Percentiles rank a stretch among this genome's conserved stretches.
Conservation (phyloP, 306 rosid species). For the Calophaca sinica region DNA sequence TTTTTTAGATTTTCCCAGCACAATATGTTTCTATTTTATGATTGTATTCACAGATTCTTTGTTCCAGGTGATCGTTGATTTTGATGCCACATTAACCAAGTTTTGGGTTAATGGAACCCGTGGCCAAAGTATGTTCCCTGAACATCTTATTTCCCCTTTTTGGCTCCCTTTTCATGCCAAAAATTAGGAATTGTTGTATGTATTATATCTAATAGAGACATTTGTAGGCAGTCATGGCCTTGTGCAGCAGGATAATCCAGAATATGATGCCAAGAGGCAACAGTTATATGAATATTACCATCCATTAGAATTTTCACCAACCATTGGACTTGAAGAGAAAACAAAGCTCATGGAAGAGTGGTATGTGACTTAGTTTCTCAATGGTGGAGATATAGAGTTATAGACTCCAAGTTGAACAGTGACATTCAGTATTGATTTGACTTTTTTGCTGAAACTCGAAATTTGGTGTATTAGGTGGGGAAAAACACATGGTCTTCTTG, state of each 20-base stretch:
- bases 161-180: neutral
- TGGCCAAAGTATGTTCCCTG: conserved; percentile 71
- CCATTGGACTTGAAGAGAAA: conserved; percentile 77
- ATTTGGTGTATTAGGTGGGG: conserved; percentile 77
- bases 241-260: conserved; percentile 82
- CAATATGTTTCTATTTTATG: conserved; percentile 21
- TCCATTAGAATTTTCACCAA: conserved; percentile 84
- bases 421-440: conserved; percentile 17
- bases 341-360: conserved; percentile 96
- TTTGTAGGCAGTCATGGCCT: conserved; percentile 84
- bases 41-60: conserved; percentile 42
- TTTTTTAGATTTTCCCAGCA: neutral
- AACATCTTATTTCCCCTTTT: neutral
- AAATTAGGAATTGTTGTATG: conserved; percentile 11
- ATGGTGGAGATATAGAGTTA: conserved; percentile 9
- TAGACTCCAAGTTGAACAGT: conserved; percentile 17
- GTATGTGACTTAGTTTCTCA: conserved; percentile 53
- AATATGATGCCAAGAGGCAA: conserved; percentile 73
- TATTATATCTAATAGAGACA: conserved; percentile 41
- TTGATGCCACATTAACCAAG: conserved; percentile 85
- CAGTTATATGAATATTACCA: conserved; percentile 76
- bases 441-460: conserved; percentile 21
- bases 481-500: conserved; percentile 78
- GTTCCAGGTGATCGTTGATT: conserved; percentile 80
- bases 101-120: conserved; percentile 77